Evolutionary conservation across 495 filamentous ascomycete species (phyloP).

Genomic region (Aspergillus sclerotiicarbonarius): DNA sequence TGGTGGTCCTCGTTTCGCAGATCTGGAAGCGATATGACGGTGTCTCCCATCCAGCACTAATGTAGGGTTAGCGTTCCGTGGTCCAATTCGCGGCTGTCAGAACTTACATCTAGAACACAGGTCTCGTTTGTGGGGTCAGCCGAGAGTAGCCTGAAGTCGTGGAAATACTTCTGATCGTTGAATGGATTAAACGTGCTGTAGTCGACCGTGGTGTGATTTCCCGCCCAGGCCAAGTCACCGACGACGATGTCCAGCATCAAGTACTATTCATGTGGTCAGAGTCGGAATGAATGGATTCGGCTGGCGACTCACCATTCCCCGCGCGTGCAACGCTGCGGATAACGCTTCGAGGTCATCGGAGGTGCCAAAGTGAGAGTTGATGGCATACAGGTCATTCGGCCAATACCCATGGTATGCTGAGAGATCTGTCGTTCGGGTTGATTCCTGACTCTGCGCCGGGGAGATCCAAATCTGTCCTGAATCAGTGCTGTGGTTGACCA

Average conservation of each 20-base stretch:
- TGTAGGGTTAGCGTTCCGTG: neutral
- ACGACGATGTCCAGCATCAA: conserved; percentile 5
- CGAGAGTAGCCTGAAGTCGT: conserved; percentile 2
- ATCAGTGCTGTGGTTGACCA: neutral
- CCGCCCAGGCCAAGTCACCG: conserved; percentile 2
- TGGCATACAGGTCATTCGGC: conserved; percentile 6
- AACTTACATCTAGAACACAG: conserved; percentile 3
- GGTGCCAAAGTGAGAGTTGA: conserved; percentile 4
- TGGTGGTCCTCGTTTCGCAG: conserved; percentile 2
- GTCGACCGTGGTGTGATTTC: neutral
- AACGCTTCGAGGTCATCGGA: neutral
- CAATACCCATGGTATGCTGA: conserved; percentile 7
- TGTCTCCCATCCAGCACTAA: conserved; percentile 5
- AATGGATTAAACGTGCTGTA: conserved; percentile 5
- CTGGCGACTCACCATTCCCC: conserved; percentile 1
- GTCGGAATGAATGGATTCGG: too few relatives aligned
- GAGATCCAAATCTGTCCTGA: neutral
- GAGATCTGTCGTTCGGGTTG: neutral
- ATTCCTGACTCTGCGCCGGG: neutral
- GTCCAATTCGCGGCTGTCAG: neutral
- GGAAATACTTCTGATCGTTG: conserved; percentile 4
- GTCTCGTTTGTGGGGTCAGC: neutral
- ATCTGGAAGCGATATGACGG: neutral
- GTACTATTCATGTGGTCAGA: neutral
- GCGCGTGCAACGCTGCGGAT: neutral